phyloP scores from a whole-genome alignment of 139 green algal genomes.

The Micractinium sp. region DNA sequence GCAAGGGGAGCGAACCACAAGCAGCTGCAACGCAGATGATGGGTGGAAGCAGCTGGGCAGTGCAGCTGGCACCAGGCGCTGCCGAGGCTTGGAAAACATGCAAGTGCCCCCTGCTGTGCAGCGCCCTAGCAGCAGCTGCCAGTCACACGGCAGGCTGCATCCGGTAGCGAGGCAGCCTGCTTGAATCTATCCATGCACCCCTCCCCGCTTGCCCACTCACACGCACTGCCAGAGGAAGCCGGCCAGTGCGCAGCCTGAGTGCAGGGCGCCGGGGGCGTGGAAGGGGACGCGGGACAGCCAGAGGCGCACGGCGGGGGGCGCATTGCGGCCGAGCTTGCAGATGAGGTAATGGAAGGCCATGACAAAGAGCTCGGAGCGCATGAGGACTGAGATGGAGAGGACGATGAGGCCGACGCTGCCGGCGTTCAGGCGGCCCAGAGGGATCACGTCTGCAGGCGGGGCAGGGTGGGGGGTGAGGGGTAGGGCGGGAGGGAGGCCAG shows the following conservation, averaged over 20 bases:
- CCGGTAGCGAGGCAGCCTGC: not conserved
- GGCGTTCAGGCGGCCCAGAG: not conserved
- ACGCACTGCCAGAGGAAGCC: not conserved
- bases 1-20: too few species aligned
- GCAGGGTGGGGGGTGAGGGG: not conserved
- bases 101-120: too few species aligned
- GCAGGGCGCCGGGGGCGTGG: constrained; percentile 8
- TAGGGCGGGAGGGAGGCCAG: too few species aligned
- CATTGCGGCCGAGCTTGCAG: not conserved
- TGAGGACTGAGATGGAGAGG: not conserved
- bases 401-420: not conserved
- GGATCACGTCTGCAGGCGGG: not conserved
- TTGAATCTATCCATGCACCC: not conserved
- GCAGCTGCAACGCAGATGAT: too few species aligned
- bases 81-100: too few species aligned
- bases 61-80: too few species aligned
- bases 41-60: too few species aligned
- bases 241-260: not conserved
- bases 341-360: not conserved
- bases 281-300: not conserved
- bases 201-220: not conserved
- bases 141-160: not conserved
- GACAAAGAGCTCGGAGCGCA: constrained; percentile 14
- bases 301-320: not conserved
- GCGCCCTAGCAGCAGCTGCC: too few species aligned